These are phyloP conservation scores for Sclerotinia sclerotiorum DNA, from an alignment of 2,329 filamentous ascomycete genomes.

Conservation along the genomic window DNA sequence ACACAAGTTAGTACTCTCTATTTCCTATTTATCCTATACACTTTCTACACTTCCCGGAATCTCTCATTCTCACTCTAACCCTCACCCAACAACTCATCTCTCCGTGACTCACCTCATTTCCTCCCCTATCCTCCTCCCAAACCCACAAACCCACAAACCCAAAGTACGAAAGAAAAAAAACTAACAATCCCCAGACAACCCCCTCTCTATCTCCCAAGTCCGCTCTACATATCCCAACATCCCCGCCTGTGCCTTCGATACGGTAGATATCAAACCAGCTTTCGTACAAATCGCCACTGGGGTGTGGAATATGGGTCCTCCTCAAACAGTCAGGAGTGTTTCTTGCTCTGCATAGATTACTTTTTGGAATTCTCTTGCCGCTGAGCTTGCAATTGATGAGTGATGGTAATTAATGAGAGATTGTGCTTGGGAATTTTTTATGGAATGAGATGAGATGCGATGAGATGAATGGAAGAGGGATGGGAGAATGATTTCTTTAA, in stretches of 20 bases:
- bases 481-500: not conserved
- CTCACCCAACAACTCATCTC: not conserved
- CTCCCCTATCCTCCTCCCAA: not conserved
- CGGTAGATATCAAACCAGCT: conserved; percentile 29
- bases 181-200: conserved; percentile 29
- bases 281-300: conserved; percentile 24
- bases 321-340: conserved; percentile 34
- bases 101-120: not conserved
- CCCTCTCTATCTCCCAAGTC: conserved; percentile 34
- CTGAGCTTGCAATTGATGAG: too few species aligned
- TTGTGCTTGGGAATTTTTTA: too few species aligned
- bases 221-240: conserved; percentile 26
- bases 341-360: conserved; percentile 23
- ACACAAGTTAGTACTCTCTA: conserved; percentile 28
- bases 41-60: not conserved
- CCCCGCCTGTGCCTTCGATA: conserved; percentile 29
- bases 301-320: conserved; percentile 35
- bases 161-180: too few species aligned
- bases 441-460: not conserved
- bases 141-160: not conserved
- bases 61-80: not conserved
- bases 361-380: not conserved
- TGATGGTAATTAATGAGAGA: not conserved
- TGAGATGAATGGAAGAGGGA: not conserved
- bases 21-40: not conserved